Base-by-base conservation (phyloP, 31 red algal species). In the Endocladia muricata region DNA sequence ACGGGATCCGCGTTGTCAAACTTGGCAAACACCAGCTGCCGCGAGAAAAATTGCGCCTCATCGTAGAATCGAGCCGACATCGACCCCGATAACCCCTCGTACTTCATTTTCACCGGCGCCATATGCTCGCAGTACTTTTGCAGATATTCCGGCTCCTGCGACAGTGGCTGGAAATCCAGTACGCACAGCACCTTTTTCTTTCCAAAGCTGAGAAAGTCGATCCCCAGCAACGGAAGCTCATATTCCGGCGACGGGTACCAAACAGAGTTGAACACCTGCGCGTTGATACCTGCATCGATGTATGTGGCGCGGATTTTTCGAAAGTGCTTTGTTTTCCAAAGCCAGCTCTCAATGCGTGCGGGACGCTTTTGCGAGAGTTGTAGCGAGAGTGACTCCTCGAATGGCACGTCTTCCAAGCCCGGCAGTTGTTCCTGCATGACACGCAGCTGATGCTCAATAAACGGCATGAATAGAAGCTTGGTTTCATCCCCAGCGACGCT, bases 221-320 rank as follows among this genome's bases (percentile, higher is more conserved):
- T 90, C 6, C 94, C 94, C 15, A 97, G 73, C 36, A 97, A 56
- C 55, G 94, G 94, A 41, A 90, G 73, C 42, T 97, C 83, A 51
- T 93, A 90, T 41, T 41, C 55, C 21, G 89, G 74, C 47, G 55
- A 60, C 30, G 94, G 94, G 73, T 97, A 97, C 94, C 94, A 97
- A n/a, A 97, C 89, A 1, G 84, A 85, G 68, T 97, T 97, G 61
- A 97, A 97, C 17, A 97, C 94, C 74, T 97, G 94, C 19, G 94
- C 88, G 23, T 85, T 79, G 34, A 73, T 49, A n/a, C 94, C 94
- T 2, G 94, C 94, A 58, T 97, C 94, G 43, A 93, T 86, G 52
- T 97, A 97, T 23, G 94, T 93, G 13, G 83, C 78, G 30, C 94
- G 94, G 70, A 97, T 97, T 54, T 97, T 97, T 15, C 94, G 88